Evolutionary conservation across 495 filamentous ascomycete species (phyloP).

Genomic region (Talaromyces ruber): DNA sequence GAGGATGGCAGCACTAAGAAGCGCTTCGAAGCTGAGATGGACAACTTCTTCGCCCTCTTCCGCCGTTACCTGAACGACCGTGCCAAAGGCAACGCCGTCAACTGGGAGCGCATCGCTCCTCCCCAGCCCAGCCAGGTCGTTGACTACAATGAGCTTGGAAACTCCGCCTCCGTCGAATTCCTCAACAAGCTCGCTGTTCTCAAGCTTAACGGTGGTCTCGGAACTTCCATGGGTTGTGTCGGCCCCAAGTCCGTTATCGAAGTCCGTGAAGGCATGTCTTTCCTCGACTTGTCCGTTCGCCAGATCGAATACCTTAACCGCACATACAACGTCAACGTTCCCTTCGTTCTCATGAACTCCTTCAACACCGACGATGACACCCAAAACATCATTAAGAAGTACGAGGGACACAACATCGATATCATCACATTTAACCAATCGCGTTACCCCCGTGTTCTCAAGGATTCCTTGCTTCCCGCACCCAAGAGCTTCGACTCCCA

Average conservation of each 20-base stretch:
- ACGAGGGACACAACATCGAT: conserved; percentile 99
- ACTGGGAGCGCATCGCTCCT: conserved; percentile 93
- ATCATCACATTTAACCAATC: conserved; percentile 99
- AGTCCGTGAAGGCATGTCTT: conserved; percentile 99
- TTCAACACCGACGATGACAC: conserved; percentile 99
- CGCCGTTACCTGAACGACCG: conserved; percentile 96
- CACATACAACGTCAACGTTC: conserved; percentile 93
- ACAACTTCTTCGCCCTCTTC: conserved; percentile 99
- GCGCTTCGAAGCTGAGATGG: conserved; percentile 96
- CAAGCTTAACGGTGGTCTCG: conserved; percentile 98
- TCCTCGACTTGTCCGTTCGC: conserved; percentile 96
- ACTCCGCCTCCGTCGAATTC: conserved; percentile 81
- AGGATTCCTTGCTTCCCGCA: conserved; percentile 94
- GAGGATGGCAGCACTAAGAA: conserved; percentile 76
- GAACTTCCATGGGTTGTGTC: conserved; percentile 99
- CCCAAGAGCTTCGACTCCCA: conserved; percentile 83
- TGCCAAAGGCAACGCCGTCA: conserved; percentile 90
- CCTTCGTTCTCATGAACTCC: conserved; percentile 99
- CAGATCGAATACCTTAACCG: conserved; percentile 99
- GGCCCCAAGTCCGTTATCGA: conserved; percentile 99
- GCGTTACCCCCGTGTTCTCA: conserved; percentile 90
- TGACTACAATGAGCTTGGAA: conserved; percentile 79
- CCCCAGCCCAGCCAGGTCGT: conserved; percentile 88
- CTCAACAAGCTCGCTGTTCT: conserved; percentile 96
- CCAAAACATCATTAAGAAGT: conserved; percentile 99